A percentile compares a stretch with the other conserved stretches of the same genome.
phyloP scores from a whole-genome alignment of 495 filamentous ascomycete genomes.

The Xylaria scruposa region DNA sequence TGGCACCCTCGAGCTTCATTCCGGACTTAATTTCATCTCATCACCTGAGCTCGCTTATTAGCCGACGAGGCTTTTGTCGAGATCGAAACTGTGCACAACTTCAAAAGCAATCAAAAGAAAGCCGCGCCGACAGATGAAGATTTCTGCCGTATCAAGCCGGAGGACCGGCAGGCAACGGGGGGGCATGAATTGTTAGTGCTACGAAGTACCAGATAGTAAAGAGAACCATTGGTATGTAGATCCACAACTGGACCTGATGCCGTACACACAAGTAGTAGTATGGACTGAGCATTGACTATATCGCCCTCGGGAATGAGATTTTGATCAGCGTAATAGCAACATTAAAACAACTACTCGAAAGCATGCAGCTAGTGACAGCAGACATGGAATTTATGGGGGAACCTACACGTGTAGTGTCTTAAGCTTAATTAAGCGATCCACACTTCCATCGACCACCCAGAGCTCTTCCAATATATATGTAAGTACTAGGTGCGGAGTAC shows the following conservation, averaged over 20 bases:
- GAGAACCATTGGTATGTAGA: neutral
- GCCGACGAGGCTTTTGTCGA: neutral
- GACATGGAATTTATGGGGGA: neutral
- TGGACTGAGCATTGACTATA: neutral
- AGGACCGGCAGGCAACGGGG: conserved; percentile 9
- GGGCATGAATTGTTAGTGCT: conserved; percentile 1
- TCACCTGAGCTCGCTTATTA: conserved; percentile 8
- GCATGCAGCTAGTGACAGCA: neutral
- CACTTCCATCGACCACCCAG: neutral
- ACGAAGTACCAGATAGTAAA: neutral
- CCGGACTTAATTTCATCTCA: neutral
- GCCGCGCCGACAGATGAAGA: neutral
- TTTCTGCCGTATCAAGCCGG: neutral
- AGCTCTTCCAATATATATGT: neutral
- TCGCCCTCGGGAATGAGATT: neutral
- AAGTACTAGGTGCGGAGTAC: neutral
- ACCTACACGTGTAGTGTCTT: conserved; percentile 7
- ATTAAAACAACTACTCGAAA: neutral
- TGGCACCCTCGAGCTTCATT: neutral
- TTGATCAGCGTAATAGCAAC: neutral
- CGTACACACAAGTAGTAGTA: neutral
- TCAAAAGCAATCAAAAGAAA: conserved; percentile 28
- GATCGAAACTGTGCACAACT: neutral
- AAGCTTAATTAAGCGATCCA: conserved; percentile 24
- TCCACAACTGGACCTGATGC: no score